Conservation (phyloP, 2,329 filamentous ascomycete genomes). For the Trichoderma breve region DNA sequence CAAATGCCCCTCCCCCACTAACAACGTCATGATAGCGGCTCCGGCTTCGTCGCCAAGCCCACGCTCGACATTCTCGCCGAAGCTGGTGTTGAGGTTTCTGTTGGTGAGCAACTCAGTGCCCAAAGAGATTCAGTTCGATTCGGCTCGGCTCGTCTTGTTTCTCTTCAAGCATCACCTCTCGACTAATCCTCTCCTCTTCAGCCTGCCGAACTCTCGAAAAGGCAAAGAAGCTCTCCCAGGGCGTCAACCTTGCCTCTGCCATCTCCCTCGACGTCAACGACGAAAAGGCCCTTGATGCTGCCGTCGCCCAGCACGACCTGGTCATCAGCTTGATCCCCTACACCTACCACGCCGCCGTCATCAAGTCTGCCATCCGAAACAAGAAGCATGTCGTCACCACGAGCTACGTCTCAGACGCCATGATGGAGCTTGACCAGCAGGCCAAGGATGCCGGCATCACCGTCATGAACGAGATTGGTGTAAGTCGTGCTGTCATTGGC, state of each 20-base stretch:
- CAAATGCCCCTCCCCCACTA: constrained; percentile 2
- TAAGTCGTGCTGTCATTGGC: constrained; percentile 48
- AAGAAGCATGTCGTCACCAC: constrained; percentile 98
- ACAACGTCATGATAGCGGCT: background rate
- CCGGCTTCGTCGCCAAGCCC: constrained; percentile 35
- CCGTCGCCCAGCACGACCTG: constrained; percentile 75
- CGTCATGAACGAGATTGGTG: constrained; percentile 94
- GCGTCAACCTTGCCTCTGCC: constrained; percentile 69
- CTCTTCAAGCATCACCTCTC: background rate
- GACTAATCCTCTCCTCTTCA: constrained; percentile 32
- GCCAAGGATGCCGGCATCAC: constrained; percentile 86
- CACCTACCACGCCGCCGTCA: constrained; percentile 81
- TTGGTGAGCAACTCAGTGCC: constrained; percentile 36
- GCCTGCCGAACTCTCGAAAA: constrained; percentile 77
- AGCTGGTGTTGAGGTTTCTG: constrained; percentile 61
- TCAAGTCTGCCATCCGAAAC: constrained; percentile 86
- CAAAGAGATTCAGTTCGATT: too few species aligned
- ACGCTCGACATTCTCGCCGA: constrained; percentile 63
- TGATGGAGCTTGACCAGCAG: constrained; percentile 81
- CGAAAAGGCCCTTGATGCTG: constrained; percentile 72
- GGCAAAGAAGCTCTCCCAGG: constrained; percentile 71
- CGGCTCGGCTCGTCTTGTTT: background rate
- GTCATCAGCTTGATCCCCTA: constrained; percentile 87
- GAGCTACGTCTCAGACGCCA: constrained; percentile 86
- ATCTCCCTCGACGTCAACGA: constrained; percentile 84